Percentiles rank a stretch among this genome's conserved stretches.
These are phyloP conservation scores for Epichloe sylvatica DNA, from an alignment of 2,329 filamentous ascomycete species.

Conservation along the genomic window DNA sequence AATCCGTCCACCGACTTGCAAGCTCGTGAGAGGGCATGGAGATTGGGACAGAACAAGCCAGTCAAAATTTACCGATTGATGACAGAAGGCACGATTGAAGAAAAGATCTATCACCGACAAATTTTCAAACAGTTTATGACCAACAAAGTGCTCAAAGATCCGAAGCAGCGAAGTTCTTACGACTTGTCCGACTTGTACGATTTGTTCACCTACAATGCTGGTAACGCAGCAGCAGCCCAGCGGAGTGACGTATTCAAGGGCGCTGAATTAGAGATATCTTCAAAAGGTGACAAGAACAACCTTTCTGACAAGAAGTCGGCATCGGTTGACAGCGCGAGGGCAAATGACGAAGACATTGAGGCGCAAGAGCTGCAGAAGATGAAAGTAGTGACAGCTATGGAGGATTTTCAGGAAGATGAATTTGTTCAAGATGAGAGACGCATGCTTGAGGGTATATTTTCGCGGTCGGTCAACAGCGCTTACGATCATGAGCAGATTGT, in stretches of 20 bases:
- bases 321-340: conserved; percentile 5
- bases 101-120: conserved; percentile 97
- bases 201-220: conserved; percentile 57
- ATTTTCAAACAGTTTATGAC: conserved; percentile 98
- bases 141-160: conserved; percentile 89
- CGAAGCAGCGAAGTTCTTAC: conserved; percentile 84
- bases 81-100: conserved; percentile 94
- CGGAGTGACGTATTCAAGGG: conserved; percentile 78
- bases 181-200: conserved; percentile 84
- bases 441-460: conserved; percentile 80
- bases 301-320: conserved; percentile 3
- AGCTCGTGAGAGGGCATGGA: conserved; percentile 89
- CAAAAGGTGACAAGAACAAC: conserved; percentile 4
- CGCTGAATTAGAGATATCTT: conserved; percentile 48
- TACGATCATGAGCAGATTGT: conserved; percentile 89
- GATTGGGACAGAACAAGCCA: conserved; percentile 83
- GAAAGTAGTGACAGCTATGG: conserved; percentile 47
- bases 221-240: conserved; percentile 48
- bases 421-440: conserved; percentile 51
- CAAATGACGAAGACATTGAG: conserved; percentile 16
- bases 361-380: conserved; percentile 37
- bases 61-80: conserved; percentile 97
- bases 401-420: conserved; percentile 44
- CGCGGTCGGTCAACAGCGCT: conserved; percentile 75
- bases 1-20: conserved; percentile 95